Base-by-base conservation (phyloP, 106 monocot genomes). In the Gastrodia elata region DNA sequence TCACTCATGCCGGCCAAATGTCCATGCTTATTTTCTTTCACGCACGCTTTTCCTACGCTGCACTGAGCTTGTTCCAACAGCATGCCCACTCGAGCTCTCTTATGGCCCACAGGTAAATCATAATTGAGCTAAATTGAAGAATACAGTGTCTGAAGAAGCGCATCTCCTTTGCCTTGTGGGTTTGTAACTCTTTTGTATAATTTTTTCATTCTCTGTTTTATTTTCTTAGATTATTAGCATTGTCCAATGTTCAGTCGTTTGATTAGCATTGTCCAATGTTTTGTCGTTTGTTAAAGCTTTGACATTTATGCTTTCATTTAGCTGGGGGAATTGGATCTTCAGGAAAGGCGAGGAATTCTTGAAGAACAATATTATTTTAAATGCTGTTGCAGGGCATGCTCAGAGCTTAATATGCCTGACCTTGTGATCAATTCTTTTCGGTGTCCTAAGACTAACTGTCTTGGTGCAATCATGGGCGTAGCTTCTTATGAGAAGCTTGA, bases 1-100 rank as follows among this genome's bases (percentile, higher is more conserved):
- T 82, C 97, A 97, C 75, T 97, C 93, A 24, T 97, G 97, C 75
- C 81, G 67, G 73, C 97, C 97, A 76, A 97, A 97, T 74, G 48
- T 88, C 61, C 90, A 97, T 83, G 82, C 90, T 56, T 97, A 97
- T 88, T 97, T 97, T 76, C 64, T 88, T 78, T 90, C 97, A 5
- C 84, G 97, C 7, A 88, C 78, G 18, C 90, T 97, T 74, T 74
- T 83, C 49, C 25, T 97, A 38, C 86, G 90, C 37, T 78, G 90
- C 49, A 93, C 88, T 39, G 90, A 93, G 65, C 80, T 71, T 84
- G 84, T 97, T 44, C 74, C 82, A 59, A 82, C 88, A 56, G 70
- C 85, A 46, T 76, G n/a, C 79, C 93, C 90, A 20, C 76, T 93
- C 38, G 97, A 97, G 77, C 75, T 97, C 28, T 97, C 97, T 71